Conservation (phyloP, 805 yeast species). For the Priceomyces carsonii region DNA sequence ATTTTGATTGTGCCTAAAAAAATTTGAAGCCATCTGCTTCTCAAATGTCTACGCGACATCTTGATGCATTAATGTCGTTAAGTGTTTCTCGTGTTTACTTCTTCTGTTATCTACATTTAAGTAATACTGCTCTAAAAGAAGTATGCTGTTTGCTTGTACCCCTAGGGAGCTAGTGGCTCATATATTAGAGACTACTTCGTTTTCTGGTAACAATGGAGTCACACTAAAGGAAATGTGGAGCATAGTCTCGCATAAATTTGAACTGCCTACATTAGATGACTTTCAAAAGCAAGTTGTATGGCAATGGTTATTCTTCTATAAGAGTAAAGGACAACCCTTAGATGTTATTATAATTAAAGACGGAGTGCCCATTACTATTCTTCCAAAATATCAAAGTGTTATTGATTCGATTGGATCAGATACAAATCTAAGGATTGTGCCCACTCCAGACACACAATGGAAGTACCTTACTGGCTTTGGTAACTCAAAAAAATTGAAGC, state of each 20-base stretch:
- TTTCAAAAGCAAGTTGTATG: slow-evolving; percentile 41
- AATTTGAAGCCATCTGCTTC: too few relatives aligned
- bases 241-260: slow-evolving; percentile 17
- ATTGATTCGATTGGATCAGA: slow-evolving; percentile 15
- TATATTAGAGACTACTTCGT: slow-evolving; percentile 27
- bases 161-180: slow-evolving; percentile 26
- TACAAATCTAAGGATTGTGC: slow-evolving; percentile 23
- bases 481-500: slow-evolving; percentile 46
- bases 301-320: slow-evolving; percentile 36
- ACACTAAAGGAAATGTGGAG: slow-evolving; percentile 29
- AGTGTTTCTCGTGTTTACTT: too few relatives aligned
- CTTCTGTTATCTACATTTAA: too few relatives aligned
- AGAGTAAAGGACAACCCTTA: slow-evolving; percentile 13
- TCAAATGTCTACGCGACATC: too few relatives aligned
- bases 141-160: slow-evolving; percentile 21
- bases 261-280: slow-evolving; percentile 24
- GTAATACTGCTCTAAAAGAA: slow-evolving; percentile 1
- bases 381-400: slow-evolving; percentile 20
- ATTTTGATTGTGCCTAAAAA: too few relatives aligned
- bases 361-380: slow-evolving; percentile 12
- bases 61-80: too few relatives aligned
- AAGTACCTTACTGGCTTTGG: slow-evolving; percentile 52
- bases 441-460: slow-evolving; percentile 60
- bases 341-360: slow-evolving; percentile 15
- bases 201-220: slow-evolving; percentile 34